Evolutionary conservation across 352 stramenopile genomes (phyloP).

Genomic region (Phytophthora ohioensis): DNA sequence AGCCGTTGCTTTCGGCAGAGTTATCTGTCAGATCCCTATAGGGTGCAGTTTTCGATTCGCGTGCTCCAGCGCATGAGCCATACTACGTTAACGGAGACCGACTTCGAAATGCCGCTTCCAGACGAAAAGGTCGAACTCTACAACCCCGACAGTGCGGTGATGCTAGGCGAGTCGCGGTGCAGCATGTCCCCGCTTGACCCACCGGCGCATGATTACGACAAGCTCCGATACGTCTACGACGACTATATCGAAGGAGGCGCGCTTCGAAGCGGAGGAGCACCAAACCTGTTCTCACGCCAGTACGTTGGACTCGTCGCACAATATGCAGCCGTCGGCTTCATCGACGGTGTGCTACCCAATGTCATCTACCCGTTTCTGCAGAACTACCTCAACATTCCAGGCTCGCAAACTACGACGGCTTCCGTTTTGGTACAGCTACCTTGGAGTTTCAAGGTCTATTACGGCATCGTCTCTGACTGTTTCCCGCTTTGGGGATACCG

Average conservation of each 20-base stretch:
- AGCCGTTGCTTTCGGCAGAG: neutral
- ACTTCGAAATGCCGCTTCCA: constrained; percentile 36
- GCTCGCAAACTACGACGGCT: constrained; percentile 52
- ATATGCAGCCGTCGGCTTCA: constrained; percentile 63
- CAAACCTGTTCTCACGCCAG: constrained; percentile 50
- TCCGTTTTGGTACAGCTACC: constrained; percentile 54
- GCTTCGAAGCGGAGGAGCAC: constrained; percentile 48
- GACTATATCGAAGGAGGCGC: constrained; percentile 54
- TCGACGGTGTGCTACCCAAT: constrained; percentile 56
- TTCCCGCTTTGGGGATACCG: constrained; percentile 65
- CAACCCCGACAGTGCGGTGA: constrained; percentile 30
- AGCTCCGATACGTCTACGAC: constrained; percentile 52
- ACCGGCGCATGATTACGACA: constrained; percentile 38
- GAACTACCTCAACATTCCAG: constrained; percentile 67
- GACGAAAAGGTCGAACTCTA: constrained; percentile 40
- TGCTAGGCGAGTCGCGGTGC: constrained; percentile 35
- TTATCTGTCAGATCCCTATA: constrained; percentile 15
- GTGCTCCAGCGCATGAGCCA: constrained; percentile 24
- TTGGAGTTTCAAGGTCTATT: constrained; percentile 75
- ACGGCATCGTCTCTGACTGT: constrained; percentile 69
- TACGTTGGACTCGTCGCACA: constrained; percentile 66
- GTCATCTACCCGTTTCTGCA: constrained; percentile 65
- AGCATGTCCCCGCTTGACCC: constrained; percentile 40
- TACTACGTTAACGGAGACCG: constrained; percentile 24
- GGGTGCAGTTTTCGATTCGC: constrained; percentile 32